Evolutionary conservation across 2,329 filamentous ascomycete species (phyloP), one percentile per base, ranked within the genome.

Genomic region (Drechmeria coniospora): DNA sequence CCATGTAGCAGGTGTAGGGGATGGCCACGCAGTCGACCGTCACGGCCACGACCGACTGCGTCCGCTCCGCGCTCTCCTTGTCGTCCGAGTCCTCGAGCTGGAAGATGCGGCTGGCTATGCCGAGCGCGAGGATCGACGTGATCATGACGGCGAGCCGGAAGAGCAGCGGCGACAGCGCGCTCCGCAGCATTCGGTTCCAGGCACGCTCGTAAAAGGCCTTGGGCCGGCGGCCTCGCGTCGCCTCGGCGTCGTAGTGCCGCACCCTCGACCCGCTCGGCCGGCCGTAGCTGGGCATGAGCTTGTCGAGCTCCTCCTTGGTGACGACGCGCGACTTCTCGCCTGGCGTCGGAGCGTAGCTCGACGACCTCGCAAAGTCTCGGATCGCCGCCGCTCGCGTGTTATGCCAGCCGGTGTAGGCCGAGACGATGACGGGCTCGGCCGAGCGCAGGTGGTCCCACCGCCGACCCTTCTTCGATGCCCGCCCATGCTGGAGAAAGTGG

Each of bases 1-100:
- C 92, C 57, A 95, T 90, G 56, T 93, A 95, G 26, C 80, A 59
- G 30, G 92, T 78, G 54, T 95, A 98, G 3, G 87, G 73, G 32
- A 95, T 67, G 3, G 90, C 87, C 10, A 95, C 67, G 6, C 78
- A 74, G 52, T 95, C 87, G 21, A 98, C 80, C 20, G 82, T 71
- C 29, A 95, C 77, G 17, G 87, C 87, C 57, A 95, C 84, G 33
- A 84, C 69, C 6, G 83, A 79, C 28, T 90, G 92, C 21, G 78
- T 72, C 17, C 69, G 73, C 47, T 82, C 74, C 2, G 61, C 54
- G 17, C 46, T 49, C 9, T 45, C 44, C 15, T 40, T 57, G 50
- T 45, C 51, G 32, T 44, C 56, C 41, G 40, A 52, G 40, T 59
- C 51, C 30, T 74, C 65, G 29, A 71, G 53, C 40, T 73, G 57